Evolutionary conservation across 202 grass and related monocot genomes (phyloP).

Genomic region (Hordeum pubiflorum): DNA sequence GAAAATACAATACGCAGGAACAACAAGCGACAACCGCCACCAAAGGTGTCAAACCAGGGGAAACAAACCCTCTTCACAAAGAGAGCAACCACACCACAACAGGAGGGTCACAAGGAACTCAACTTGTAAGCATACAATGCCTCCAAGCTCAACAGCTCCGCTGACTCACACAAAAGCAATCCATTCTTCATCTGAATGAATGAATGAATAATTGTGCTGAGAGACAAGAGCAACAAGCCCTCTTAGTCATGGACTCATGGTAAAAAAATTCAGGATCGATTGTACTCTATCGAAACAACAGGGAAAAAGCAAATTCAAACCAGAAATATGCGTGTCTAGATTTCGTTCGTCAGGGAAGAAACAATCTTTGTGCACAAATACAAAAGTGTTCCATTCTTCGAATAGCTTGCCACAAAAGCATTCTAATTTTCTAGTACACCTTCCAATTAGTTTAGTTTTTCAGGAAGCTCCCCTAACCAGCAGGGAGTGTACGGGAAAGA

Average conservation of each 20-base stretch:
- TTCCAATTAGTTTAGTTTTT: background rate
- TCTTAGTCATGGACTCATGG: too few species aligned
- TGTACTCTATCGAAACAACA: background rate
- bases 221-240: too few species aligned
- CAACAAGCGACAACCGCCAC: too few species aligned
- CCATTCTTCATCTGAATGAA: too few species aligned
- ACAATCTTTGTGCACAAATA: background rate
- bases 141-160: too few species aligned
- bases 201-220: too few species aligned
- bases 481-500: constrained; percentile 4
- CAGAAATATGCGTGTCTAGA: background rate
- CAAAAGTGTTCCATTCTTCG: background rate
- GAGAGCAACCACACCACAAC: background rate
- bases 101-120: background rate
- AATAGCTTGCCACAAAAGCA: background rate
- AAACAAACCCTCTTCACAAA: background rate
- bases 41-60: background rate
- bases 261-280: background rate
- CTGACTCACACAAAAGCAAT: too few species aligned
- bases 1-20: too few species aligned
- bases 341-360: background rate
- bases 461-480: background rate
- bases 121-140: too few species aligned
- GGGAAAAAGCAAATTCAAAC: background rate
- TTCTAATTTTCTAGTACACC: background rate